Conservation (phyloP, 306 rosid genomes). For the Vigna hirtella region DNA sequence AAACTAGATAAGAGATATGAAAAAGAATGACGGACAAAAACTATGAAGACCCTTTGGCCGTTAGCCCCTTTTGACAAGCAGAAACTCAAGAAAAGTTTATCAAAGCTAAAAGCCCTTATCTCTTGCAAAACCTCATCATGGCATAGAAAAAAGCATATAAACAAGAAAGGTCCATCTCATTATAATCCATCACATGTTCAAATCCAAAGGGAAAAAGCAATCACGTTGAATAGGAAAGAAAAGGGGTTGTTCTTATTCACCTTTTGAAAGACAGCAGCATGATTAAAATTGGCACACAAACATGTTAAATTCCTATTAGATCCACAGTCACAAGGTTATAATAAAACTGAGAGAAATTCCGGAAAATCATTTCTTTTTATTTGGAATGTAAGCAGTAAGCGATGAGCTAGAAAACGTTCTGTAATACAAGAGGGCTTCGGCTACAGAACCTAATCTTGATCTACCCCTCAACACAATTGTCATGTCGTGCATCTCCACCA, state of each 20-base stretch:
- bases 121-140: slow-evolving; percentile 24
- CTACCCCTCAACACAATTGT: slow-evolving; percentile 48
- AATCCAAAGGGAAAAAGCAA: slow-evolving; percentile 2
- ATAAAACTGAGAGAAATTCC: slow-evolving; percentile 44
- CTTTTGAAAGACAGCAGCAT: slow-evolving; percentile 14
- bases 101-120: slow-evolving; percentile 45
- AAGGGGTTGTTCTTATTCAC: slow-evolving; percentile 32
- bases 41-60: slow-evolving; percentile 39
- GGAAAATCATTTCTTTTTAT: slow-evolving; percentile 65
- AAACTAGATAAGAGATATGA: slow-evolving; percentile 44
- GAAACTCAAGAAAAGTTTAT: slow-evolving; percentile 51
- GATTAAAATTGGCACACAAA: slow-evolving; percentile 35
- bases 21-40: slow-evolving; percentile 42
- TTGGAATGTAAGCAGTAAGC: slow-evolving; percentile 52
- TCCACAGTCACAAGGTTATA: slow-evolving; percentile 65
- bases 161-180: slow-evolving; percentile 36
- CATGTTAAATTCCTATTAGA: slow-evolving; percentile 57
- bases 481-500: slow-evolving; percentile 48
- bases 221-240: not conserved
- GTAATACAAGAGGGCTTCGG: slow-evolving; percentile 48
- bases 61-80: slow-evolving; percentile 49
- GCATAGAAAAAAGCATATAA: slow-evolving; percentile 23
- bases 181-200: slow-evolving; percentile 41
- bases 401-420: slow-evolving; percentile 52
- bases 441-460: slow-evolving; percentile 58